Base-by-base conservation (phyloP, 2,329 filamentous ascomycete genomes). In the Elsinoe necatrix region DNA sequence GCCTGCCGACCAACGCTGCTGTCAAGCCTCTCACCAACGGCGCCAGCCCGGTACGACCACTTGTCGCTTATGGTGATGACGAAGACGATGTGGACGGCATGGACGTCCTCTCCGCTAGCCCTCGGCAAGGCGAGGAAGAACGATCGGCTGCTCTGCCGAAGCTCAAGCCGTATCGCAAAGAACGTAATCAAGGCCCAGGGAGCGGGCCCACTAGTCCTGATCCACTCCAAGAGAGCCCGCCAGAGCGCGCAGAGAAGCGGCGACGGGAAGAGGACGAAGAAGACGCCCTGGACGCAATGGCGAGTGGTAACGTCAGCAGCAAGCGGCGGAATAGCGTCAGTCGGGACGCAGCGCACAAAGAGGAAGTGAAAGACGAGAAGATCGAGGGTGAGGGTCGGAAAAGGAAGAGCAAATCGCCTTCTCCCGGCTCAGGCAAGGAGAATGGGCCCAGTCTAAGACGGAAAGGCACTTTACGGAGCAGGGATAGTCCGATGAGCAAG, bases 61-160 rank as follows among this genome's bases (percentile, higher is more conserved):
- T 97, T 20, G 93, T 98, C 31, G 89, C 95, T 68, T 98, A 98
- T 67, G 83, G 85, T 0, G 95, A 95, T 35, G 91, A 96, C 63
- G 92, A 96, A 58, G 89, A 93, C n/a, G 82, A 80, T 8, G 73
- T 73, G 9, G 71, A 71, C 56, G 76, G 78, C 11, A 83, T 86
- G 70, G 84, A 85, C 16, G 62, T 69, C 3, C 62, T 69, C 1
- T 65, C 65, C 63, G 64, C 56, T 60, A 51, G 43, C 47, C 56
- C 56, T 34, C 45, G 25, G 29, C 42, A 25, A 39, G 61, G 62
- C 37, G 60, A 18, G 59, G 61, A 18, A 56, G 63, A 59, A 59
- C 47, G 31, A 27, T 16, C 25, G 18, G 31, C 34, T 23, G 20
- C 41, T 12, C 37, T 37, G 9, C 54, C 25, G 8, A 52, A 48